phyloP scores from a whole-genome alignment of 2,329 filamentous ascomycete species.

The Diaporthe capsici region DNA sequence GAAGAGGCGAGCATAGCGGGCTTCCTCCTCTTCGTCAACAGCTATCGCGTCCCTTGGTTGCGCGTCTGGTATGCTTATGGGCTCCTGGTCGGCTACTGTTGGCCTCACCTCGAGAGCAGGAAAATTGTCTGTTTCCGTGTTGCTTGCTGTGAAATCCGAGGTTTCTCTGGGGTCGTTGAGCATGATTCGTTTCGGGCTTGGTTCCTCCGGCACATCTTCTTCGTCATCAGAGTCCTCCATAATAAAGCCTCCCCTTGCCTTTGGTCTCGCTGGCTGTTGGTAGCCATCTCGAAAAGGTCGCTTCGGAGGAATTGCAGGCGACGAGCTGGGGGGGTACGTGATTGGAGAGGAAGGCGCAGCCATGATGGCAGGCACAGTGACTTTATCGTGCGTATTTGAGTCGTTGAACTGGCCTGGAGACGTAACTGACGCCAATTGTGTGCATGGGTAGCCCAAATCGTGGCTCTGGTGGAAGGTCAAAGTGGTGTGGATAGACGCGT shows the following conservation, averaged over 20 bases:
- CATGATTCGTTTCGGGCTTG: constrained; percentile 61
- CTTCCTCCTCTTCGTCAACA: constrained; percentile 36
- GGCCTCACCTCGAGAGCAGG: not conserved
- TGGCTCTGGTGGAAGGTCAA: not conserved
- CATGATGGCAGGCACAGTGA: constrained; percentile 37
- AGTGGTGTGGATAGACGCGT: constrained; percentile 37
- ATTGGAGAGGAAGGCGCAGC: constrained; percentile 47
- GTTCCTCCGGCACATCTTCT: constrained; percentile 52
- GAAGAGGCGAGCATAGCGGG: constrained; percentile 45
- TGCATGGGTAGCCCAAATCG: not conserved
- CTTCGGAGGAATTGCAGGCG: constrained; percentile 52
- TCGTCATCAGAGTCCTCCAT: constrained; percentile 58
- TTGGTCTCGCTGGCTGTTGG: constrained; percentile 49
- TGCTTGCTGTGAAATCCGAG: constrained; percentile 41
- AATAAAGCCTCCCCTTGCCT: constrained; percentile 59
- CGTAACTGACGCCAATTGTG: not conserved
- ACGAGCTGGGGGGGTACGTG: constrained; percentile 47
- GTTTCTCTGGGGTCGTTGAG: constrained; percentile 49
- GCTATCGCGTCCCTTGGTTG: constrained; percentile 11
- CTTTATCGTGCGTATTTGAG: not conserved
- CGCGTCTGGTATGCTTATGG: not conserved
- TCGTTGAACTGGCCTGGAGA: not conserved
- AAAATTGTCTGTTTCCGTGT: not conserved
- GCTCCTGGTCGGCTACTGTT: not conserved
- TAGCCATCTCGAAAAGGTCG: constrained; percentile 52